Evolutionary conservation across 78 protist genomes (phyloP).

Genomic region (Bodo saltans): DNA sequence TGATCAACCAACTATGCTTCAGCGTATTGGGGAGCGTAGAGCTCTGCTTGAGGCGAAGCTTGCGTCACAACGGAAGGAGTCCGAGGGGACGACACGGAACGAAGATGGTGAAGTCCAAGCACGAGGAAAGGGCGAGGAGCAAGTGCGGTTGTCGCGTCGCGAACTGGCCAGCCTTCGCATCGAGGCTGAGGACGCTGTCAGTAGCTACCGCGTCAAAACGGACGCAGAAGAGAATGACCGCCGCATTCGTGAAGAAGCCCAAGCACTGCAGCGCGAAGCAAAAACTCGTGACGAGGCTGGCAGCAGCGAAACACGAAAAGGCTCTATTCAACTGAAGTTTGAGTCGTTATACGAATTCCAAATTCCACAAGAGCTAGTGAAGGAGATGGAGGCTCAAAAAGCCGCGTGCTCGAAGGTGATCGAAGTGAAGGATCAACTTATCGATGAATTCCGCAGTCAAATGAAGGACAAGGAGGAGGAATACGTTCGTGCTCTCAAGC

Average conservation of each 20-base stretch:
- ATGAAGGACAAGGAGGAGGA: constrained; percentile 61
- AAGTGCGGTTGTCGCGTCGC: background rate
- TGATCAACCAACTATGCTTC: background rate
- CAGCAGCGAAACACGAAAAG: background rate
- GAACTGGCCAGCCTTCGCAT: background rate
- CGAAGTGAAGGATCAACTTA: constrained; percentile 44
- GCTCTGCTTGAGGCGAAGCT: background rate
- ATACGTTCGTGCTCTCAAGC: constrained; percentile 50
- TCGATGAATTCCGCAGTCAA: constrained; percentile 42
- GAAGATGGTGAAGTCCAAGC: background rate
- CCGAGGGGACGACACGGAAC: background rate
- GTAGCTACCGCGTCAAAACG: constrained; percentile 1
- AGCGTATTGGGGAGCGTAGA: background rate
- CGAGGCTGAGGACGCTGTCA: background rate
- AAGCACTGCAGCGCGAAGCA: background rate
- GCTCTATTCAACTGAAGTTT: constrained; percentile 13
- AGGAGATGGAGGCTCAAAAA: constrained; percentile 12
- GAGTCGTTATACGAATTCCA: background rate
- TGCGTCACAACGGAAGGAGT: background rate
- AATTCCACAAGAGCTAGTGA: constrained; percentile 25
- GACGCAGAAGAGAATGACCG: constrained; percentile 17
- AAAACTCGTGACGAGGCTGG: background rate
- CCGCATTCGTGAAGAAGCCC: constrained; percentile 13
- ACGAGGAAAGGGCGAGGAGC: constrained; percentile 16
- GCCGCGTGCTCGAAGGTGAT: constrained; percentile 15